Evolutionary conservation across 1,139 yeast species (phyloP), one percentile per base, ranked within the genome.

Genomic region (Nakaseomyces sp.): DNA sequence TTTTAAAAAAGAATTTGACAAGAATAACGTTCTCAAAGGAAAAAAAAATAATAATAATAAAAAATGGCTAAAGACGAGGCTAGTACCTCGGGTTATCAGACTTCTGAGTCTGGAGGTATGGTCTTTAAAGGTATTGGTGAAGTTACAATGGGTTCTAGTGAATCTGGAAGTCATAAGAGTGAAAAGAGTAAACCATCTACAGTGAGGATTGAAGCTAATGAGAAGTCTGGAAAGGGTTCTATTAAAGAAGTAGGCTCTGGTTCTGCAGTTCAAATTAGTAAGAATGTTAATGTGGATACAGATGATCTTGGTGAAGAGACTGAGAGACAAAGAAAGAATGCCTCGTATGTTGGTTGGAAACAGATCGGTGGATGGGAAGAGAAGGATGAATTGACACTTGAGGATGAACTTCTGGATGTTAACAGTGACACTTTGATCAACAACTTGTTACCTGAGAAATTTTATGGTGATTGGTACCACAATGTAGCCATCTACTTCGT

Each of bases 391-490:
- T 68, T 85, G 51, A 76, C 81, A 2, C 66, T 70, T 8, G 82
- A 79, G 39, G 93, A 85, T 55, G 87, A 83, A 54, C 71, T 81
- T 47, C 68, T 71, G 48, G 88, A 81, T 58, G 68, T 86, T 50
- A 73, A 81, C 30, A 72, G 74, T 29, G 76, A 85, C 8, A 84
- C 96, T 0, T 55, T 81, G 41, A 74, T 86, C 49, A 89, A 84
- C 55, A 71, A 75, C 47, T 76, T 80, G 56, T 68, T 88, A 43
- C 91, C 93, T 3, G 79, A 81, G 24, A 70, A 65, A 30, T 74
- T 76, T n/a, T 85, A 82, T 56, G 97, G 97, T 44, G 96, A 91
- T 56, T 91, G 97, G 97, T 91, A 81, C 62, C 97, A 91, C 62
- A 81, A 82, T 50, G 80, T 82, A n/a, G 96, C 77, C 0, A 72